These are phyloP conservation scores for Solanum hybrid DNA, from an alignment of 305 asterid genomes.

Conservation along the genomic window DNA sequence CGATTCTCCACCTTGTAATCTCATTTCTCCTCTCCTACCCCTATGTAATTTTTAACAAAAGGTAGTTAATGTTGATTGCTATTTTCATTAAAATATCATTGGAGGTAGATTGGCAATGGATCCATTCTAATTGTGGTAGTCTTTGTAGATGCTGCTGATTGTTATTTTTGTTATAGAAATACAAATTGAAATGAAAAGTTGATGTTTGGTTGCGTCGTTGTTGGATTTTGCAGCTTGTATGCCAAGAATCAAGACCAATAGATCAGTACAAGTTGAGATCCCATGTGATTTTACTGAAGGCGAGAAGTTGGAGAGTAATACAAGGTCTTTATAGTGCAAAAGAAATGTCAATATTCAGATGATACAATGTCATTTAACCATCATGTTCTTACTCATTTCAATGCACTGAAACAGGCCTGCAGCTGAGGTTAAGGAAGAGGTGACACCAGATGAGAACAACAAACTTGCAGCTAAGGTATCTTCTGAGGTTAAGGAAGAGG, in stretches of 20 bases:
- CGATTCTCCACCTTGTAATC: neutral
- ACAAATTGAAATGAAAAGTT: neutral
- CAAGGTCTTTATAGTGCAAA: neutral
- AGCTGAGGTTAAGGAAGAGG: neutral
- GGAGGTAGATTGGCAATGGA: neutral
- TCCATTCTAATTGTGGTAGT: neutral
- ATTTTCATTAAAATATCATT: no score
- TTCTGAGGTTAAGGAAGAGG: no score
- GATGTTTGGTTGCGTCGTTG: neutral
- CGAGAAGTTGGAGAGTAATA: slow-evolving; percentile 19
- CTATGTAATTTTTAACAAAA: neutral
- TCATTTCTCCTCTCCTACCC: neutral
- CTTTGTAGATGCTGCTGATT: neutral
- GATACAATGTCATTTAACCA: neutral
- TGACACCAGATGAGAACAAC: slow-evolving; percentile 3
- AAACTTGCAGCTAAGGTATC: slow-evolving; percentile 25
- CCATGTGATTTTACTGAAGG: slow-evolving; percentile 61
- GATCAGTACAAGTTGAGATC: slow-evolving; percentile 43
- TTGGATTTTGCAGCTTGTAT: slow-evolving; percentile 50
- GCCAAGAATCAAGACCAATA: slow-evolving; percentile 59
- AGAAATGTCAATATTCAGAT: slow-evolving; percentile 5
- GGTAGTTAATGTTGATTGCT: neutral
- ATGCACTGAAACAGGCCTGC: neutral
- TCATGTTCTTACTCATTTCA: neutral
- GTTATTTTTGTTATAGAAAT: neutral